Conservation (phyloP, 441 rosid genomes). For the Croton laevigatus region DNA sequence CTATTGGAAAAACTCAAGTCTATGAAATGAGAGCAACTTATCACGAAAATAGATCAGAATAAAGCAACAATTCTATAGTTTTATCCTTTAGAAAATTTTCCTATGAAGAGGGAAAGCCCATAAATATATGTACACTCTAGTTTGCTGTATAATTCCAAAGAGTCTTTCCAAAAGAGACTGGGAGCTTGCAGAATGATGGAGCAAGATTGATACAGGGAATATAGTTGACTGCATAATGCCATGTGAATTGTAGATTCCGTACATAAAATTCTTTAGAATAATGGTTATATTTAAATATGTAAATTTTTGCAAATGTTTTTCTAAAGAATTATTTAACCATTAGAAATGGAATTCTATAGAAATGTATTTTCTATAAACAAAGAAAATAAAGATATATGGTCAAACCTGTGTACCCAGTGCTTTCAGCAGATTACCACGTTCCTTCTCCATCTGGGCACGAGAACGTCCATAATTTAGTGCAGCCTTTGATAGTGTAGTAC, state of each 20-base stretch:
- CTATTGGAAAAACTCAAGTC: neutral
- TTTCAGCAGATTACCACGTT: conserved; percentile 73
- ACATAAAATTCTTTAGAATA: neutral
- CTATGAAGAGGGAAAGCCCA: neutral
- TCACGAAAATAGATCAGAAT: neutral
- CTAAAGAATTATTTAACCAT: neutral
- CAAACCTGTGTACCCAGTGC: conserved; percentile 85
- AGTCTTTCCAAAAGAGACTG: neutral
- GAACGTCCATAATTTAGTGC: conserved; percentile 61
- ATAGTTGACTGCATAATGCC: neutral
- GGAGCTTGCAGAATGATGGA: neutral
- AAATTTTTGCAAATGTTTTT: neutral
- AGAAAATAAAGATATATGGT: neutral
- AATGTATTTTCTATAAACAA: neutral
- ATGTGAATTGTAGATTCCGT: neutral
- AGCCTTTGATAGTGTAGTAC: conserved; percentile 73
- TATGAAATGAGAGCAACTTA: neutral
- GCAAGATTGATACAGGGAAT: neutral
- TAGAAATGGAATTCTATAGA: neutral
- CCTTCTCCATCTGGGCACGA: conserved; percentile 85
- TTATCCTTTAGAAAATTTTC: neutral
- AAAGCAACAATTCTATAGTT: neutral
- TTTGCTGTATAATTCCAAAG: neutral
- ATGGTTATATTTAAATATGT: neutral
- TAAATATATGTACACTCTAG: neutral